Conservation (phyloP, 768 basidiomycete species). For the Phlebiopsis gigantea region DNA sequence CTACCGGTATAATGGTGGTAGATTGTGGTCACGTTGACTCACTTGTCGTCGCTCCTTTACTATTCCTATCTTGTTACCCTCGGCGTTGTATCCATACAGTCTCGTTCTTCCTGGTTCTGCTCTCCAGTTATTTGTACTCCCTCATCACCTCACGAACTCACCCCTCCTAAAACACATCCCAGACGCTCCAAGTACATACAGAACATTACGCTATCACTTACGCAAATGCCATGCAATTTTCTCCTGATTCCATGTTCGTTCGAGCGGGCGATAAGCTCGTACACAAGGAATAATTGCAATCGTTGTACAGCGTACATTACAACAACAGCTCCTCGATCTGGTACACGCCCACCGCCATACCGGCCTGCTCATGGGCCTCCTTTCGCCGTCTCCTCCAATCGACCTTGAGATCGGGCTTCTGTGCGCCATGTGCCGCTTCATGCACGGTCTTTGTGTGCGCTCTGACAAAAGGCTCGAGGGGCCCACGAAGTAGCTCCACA, state of each 20-base stretch:
- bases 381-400: slow-evolving; percentile 39
- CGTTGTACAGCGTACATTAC: no score
- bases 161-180: neutral
- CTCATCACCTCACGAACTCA: neutral
- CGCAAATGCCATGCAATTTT: no score
- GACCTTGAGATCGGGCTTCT: slow-evolving; percentile 18
- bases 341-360: slow-evolving; percentile 57
- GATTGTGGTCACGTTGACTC: no score
- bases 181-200: neutral
- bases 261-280: neutral
- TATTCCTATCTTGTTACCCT: neutral
- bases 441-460: slow-evolving; percentile 45
- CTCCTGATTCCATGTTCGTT: neutral
- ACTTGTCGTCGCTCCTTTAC: neutral
- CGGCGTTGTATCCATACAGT: neutral
- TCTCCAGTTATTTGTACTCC: neutral
- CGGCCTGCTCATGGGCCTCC: slow-evolving; percentile 45
- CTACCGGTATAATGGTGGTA: neutral
- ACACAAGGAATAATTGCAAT: neutral
- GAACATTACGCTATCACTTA: neutral
- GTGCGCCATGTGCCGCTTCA: slow-evolving; percentile 33
- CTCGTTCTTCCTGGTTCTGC: neutral
- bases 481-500: slow-evolving; percentile 52
- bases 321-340: slow-evolving; percentile 59
- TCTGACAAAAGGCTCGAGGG: slow-evolving; percentile 56